These are phyloP conservation scores for Penicillium vulpinum DNA, from an alignment of 2,329 filamentous ascomycete species.

Conservation along the genomic window DNA sequence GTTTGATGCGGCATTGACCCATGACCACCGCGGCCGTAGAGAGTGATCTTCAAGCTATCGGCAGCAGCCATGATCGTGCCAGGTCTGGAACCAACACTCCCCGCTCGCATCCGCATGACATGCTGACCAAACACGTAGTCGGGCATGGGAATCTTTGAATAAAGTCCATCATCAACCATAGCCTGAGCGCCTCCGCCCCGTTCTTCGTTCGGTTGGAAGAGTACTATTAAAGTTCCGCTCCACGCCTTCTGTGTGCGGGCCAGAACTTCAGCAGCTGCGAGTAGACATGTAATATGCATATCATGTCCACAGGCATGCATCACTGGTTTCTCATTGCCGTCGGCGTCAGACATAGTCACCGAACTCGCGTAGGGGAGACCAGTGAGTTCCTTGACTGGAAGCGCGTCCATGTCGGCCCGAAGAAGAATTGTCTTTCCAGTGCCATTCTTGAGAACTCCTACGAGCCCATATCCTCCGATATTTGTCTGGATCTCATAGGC, in stretches of 20 bases:
- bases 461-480: slow-evolving; percentile 51
- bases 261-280: slow-evolving; percentile 56
- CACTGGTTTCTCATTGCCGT: slow-evolving; percentile 54
- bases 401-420: slow-evolving; percentile 53
- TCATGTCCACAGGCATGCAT: slow-evolving; percentile 66
- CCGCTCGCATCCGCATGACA: slow-evolving; percentile 51
- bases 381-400: slow-evolving; percentile 52
- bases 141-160: slow-evolving; percentile 52
- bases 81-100: slow-evolving; percentile 39
- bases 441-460: slow-evolving; percentile 47
- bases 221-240: slow-evolving; percentile 62
- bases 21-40: slow-evolving; percentile 61
- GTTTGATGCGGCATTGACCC: slow-evolving; percentile 57
- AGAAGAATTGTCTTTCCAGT: slow-evolving; percentile 48
- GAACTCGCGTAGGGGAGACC: slow-evolving; percentile 51
- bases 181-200: slow-evolving; percentile 61
- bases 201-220: slow-evolving; percentile 71
- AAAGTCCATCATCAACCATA: slow-evolving; percentile 63
- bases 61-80: slow-evolving; percentile 48
- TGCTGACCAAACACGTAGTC: slow-evolving; percentile 60
- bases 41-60: slow-evolving; percentile 52
- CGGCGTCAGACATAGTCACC: slow-evolving; percentile 47
- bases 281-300: slow-evolving; percentile 59
- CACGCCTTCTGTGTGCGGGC: slow-evolving; percentile 49
- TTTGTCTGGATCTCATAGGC: slow-evolving; percentile 42